Evolutionary conservation across 495 filamentous ascomycete genomes (phyloP).

Genomic region (Amorphotheca resinae): DNA sequence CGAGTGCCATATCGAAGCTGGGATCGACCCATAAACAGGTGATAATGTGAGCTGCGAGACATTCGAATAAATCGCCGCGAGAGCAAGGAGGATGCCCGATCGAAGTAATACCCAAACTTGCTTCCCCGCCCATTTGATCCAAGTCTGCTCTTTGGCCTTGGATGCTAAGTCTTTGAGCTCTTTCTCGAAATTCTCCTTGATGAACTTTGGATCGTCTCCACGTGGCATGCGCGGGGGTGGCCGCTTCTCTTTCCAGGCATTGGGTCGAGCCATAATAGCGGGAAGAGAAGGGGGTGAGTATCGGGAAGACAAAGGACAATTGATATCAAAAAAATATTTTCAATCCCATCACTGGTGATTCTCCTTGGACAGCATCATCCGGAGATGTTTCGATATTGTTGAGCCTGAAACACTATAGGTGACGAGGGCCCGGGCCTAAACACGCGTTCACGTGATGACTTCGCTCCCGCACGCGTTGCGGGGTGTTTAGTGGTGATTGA

Average conservation of each 20-base stretch:
- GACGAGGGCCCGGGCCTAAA: neutral
- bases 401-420: constrained; percentile 15
- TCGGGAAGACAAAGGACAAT: neutral
- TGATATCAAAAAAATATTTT: neutral
- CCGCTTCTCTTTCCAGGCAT: constrained; percentile 4
- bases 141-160: constrained; percentile 36
- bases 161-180: constrained; percentile 36
- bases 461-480: too few species aligned
- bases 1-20: constrained; percentile 57
- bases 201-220: constrained; percentile 16
- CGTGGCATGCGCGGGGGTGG: constrained; percentile 4
- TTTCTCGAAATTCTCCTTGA: constrained; percentile 35
- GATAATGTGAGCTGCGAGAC: constrained; percentile 64
- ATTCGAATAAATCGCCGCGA: constrained; percentile 62
- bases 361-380: neutral
- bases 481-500: too few species aligned
- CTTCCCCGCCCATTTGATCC: constrained; percentile 19
- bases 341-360: neutral
- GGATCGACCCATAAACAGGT: constrained; percentile 76
- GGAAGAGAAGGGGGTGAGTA: neutral
- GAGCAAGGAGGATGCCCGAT: constrained; percentile 38
- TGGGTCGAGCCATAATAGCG: constrained; percentile 3
- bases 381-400: constrained; percentile 12
- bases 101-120: constrained; percentile 22
- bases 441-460: neutral